Conservation (phyloP, 2,329 filamentous ascomycete species). For the Epicoccum nigrum region DNA sequence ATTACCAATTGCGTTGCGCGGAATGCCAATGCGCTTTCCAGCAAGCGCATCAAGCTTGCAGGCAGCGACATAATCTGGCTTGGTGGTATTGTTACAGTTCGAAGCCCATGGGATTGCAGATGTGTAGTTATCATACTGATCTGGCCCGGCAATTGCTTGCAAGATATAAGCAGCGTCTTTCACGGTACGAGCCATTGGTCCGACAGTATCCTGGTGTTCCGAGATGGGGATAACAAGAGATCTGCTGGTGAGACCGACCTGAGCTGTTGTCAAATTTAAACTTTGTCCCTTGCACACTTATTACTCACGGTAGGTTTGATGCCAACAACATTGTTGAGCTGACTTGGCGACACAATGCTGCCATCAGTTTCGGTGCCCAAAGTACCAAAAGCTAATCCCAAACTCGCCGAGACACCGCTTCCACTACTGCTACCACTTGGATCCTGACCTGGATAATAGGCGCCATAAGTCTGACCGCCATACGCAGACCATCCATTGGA, state of each 20-base stretch:
- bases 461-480: constrained; percentile 66
- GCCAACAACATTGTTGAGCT: constrained; percentile 67
- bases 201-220: constrained; percentile 62
- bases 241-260: constrained; percentile 65
- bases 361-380: constrained; percentile 69
- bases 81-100: constrained; percentile 45
- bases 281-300: too few species aligned
- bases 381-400: constrained; percentile 65
- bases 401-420: constrained; percentile 63
- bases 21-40: constrained; percentile 68
- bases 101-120: constrained; percentile 59
- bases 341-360: constrained; percentile 64
- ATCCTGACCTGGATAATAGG: constrained; percentile 67
- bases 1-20: constrained; percentile 61
- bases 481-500: constrained; percentile 69
- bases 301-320: constrained; percentile 60
- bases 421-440: constrained; percentile 57
- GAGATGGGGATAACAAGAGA: constrained; percentile 70
- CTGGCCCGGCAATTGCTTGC: constrained; percentile 63
- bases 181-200: constrained; percentile 64
- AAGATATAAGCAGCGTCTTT: constrained; percentile 64
- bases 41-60: constrained; percentile 60
- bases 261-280: too few species aligned
- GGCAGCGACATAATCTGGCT: constrained; percentile 67
- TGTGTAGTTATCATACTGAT: constrained; percentile 63